Conservation (phyloP, 768 basidiomycete species). For the Stropharia rugosoannulata region DNA sequence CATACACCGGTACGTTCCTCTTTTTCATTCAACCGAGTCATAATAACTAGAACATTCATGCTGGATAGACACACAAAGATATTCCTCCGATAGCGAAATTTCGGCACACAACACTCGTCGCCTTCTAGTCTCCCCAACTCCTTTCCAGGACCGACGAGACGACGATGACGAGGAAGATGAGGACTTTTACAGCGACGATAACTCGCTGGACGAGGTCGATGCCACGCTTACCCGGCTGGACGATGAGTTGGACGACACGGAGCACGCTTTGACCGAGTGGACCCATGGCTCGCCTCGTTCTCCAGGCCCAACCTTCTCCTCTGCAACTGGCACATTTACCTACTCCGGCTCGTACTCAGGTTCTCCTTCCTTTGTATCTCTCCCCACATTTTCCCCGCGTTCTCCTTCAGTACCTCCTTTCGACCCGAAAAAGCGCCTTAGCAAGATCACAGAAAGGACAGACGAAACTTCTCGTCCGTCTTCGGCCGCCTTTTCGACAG, state of each 20-base stretch:
- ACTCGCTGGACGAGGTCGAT: conserved; percentile 74
- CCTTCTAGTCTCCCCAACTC: conserved; percentile 52
- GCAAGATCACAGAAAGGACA: conserved; percentile 77
- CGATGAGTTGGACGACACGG: conserved; percentile 62
- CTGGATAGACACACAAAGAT: conserved; percentile 40
- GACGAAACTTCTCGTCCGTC: conserved; percentile 64
- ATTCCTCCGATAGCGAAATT: conserved; percentile 49
- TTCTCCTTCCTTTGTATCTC: conserved; percentile 45
- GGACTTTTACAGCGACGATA: conserved; percentile 48
- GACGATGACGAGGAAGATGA: conserved; percentile 29
- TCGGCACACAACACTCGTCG: conserved; percentile 51
- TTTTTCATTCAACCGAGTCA: not conserved
- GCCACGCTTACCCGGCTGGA: conserved; percentile 66
- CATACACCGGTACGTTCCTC: conserved; percentile 49
- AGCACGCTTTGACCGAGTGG: conserved; percentile 68
- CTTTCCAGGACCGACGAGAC: conserved; percentile 32
- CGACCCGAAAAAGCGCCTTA: conserved; percentile 51
- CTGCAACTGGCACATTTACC: conserved; percentile 39
- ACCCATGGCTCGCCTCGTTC: conserved; percentile 4
- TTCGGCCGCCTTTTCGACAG: conserved; percentile 37
- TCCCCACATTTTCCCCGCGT: conserved; percentile 38
- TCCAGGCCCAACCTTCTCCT: conserved; percentile 30
- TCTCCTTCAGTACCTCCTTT: conserved; percentile 31
- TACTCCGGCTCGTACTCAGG: conserved; percentile 42
- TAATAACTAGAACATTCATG: not conserved